Percentiles rank a stretch among this genome's conserved stretches.
These are phyloP conservation scores for Candida railenensis DNA, from an alignment of 805 yeast genomes.

Conservation along the genomic window DNA sequence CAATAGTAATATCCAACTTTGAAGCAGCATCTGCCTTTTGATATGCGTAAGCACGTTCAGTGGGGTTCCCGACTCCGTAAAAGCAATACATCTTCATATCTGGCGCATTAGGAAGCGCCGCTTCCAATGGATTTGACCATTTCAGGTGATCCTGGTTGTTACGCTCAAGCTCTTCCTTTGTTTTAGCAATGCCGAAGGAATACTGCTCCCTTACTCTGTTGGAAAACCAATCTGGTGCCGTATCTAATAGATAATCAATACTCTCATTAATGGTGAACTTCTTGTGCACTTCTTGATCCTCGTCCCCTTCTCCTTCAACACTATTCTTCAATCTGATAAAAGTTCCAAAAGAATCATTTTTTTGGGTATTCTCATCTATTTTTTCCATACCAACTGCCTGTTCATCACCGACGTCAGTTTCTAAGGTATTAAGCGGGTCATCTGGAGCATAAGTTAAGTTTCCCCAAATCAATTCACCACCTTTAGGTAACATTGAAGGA, in stretches of 20 bases:
- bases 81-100: constrained; percentile 85
- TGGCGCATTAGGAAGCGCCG: constrained; percentile 89
- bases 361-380: constrained; percentile 16
- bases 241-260: constrained; percentile 60
- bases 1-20: constrained; percentile 67
- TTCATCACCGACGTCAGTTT: constrained; percentile 14
- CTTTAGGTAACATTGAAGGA: constrained; percentile 95
- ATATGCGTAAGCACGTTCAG: constrained; percentile 90
- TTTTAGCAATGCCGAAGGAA: constrained; percentile 72
- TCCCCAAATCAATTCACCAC: constrained; percentile 93
- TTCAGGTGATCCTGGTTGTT: constrained; percentile 74
- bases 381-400: constrained; percentile 14
- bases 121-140: constrained; percentile 96
- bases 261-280: constrained; percentile 69
- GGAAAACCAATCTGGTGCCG: constrained; percentile 76
- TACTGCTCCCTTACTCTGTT: constrained; percentile 67
- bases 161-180: constrained; percentile 52
- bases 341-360: constrained; percentile 59
- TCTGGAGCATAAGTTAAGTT: constrained; percentile 65
- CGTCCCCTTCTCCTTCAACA: constrained; percentile 3
- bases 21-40: constrained; percentile 57
- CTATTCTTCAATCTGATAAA: constrained; percentile 59
- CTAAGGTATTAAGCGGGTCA: constrained; percentile 46
- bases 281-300: constrained; percentile 30
- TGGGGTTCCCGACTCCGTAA: constrained; percentile 96